These are phyloP conservation scores for Vanrija sp. DNA, from an alignment of 1,284 basidiomycete species.

Conservation along the genomic window DNA sequence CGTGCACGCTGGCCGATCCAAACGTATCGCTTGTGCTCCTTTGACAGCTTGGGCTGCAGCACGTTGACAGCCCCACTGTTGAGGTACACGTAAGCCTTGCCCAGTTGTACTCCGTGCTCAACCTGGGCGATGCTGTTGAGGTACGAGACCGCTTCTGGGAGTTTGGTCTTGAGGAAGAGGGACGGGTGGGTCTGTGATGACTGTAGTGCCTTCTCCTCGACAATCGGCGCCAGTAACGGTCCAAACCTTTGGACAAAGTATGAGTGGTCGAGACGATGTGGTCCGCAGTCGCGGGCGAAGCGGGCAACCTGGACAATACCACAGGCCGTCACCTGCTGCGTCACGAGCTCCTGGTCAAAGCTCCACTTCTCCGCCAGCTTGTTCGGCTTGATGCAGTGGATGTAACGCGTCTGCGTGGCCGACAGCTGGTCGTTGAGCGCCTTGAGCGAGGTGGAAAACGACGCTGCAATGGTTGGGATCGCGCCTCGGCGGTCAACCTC, in stretches of 20 bases:
- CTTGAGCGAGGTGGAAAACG: slow-evolving; percentile 17
- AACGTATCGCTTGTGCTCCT: no score
- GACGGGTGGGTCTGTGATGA: no score
- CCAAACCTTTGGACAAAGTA: slow-evolving; percentile 1
- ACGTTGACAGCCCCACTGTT: slow-evolving; percentile 8
- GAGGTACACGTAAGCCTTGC: slow-evolving; percentile 15
- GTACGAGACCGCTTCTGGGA: slow-evolving; percentile 6
- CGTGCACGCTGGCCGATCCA: background rate
- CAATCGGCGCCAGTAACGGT: no score
- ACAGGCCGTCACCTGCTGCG: slow-evolving; percentile 13
- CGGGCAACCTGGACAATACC: slow-evolving; percentile 17
- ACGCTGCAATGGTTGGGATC: slow-evolving; percentile 14
- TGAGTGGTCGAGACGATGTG: slow-evolving; percentile 12
- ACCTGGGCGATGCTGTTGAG: slow-evolving; percentile 12
- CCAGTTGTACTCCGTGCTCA: slow-evolving; percentile 16
- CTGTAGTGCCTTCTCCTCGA: no score
- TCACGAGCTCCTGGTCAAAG: slow-evolving; percentile 11
- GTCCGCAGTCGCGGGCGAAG: slow-evolving; percentile 16
- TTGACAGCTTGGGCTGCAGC: slow-evolving; percentile 8
- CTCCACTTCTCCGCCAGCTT: slow-evolving; percentile 10
- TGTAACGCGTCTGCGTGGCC: slow-evolving; percentile 14
- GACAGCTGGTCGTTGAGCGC: slow-evolving; percentile 13
- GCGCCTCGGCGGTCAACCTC: slow-evolving; percentile 4
- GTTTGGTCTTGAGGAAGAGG: slow-evolving; percentile 7
- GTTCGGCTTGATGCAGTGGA: slow-evolving; percentile 22